A percentile compares a stretch with the other conserved stretches of the same genome.
Evolutionary conservation across 1,284 basidiomycete genomes (phyloP).

Genomic region (Grifola frondosa): DNA sequence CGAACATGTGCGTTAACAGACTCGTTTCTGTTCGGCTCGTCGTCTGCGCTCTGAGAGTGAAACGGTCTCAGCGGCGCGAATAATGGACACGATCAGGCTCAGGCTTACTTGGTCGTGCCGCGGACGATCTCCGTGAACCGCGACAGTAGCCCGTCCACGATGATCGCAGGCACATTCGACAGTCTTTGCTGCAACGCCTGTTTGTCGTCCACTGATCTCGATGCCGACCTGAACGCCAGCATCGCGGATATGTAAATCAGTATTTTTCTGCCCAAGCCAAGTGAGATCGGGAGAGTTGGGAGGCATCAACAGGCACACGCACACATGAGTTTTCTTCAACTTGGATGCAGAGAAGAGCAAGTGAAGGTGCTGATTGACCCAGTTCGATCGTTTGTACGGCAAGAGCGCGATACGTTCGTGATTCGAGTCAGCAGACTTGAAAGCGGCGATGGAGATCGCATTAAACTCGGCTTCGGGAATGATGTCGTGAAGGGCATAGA

Average conservation of each 20-base stretch:
- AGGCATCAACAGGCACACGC: too few relatives aligned
- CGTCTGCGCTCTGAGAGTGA: constrained; percentile 49
- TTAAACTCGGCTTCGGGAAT: constrained; percentile 79
- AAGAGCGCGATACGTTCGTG: constrained; percentile 56
- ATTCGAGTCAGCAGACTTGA: constrained; percentile 51
- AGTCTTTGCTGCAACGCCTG: constrained; percentile 56
- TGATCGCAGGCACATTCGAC: constrained; percentile 54
- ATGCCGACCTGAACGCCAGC: constrained; percentile 62
- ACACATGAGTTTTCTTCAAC: constrained; percentile 62
- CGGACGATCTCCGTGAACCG: constrained; percentile 78
- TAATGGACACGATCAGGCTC: background rate
- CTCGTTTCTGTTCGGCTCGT: constrained; percentile 72
- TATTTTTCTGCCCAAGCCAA: constrained; percentile 54
- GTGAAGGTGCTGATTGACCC: constrained; percentile 64
- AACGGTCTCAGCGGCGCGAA: constrained; percentile 4
- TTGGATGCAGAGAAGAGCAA: constrained; percentile 41
- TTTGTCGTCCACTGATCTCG: constrained; percentile 46
- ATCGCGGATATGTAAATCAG: constrained; percentile 79
- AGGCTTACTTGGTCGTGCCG: constrained; percentile 57
- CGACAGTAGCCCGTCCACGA: constrained; percentile 74
- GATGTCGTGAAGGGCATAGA: constrained; percentile 76
- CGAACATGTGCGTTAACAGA: constrained; percentile 76
- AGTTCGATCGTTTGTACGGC: constrained; percentile 62
- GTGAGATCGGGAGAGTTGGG: too few relatives aligned
- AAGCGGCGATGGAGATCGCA: constrained; percentile 51